phyloP scores from a whole-genome alignment of 768 basidiomycete genomes.

The Pisolithus microcarpus region DNA sequence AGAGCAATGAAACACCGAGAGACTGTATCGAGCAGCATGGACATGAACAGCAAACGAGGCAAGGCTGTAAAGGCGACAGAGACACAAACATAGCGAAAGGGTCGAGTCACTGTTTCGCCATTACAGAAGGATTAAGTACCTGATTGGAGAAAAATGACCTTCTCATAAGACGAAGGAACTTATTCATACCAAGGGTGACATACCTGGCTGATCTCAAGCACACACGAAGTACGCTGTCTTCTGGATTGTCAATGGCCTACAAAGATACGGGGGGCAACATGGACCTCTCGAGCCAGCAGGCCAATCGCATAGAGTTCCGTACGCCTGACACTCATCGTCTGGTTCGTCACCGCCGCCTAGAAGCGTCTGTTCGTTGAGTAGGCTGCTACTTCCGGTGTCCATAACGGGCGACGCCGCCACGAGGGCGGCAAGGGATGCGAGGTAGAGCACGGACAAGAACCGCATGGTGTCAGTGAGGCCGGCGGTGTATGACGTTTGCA shows the following conservation, averaged over 20 bases:
- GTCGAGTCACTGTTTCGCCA: no score
- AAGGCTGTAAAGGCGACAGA: no score
- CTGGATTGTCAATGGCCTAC: constrained; percentile 3
- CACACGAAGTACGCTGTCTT: not conserved
- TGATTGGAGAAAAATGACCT: no score
- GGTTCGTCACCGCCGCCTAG: not conserved
- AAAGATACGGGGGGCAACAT: constrained; percentile 11
- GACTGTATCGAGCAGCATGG: no score
- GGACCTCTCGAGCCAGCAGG: constrained; percentile 10
- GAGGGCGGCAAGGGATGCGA: not conserved
- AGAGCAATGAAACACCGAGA: no score
- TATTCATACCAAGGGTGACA: no score
- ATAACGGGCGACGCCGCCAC: constrained; percentile 3
- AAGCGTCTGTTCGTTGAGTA: not conserved
- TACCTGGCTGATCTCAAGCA: not conserved
- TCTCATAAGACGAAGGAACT: no score
- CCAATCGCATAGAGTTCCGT: constrained; percentile 11
- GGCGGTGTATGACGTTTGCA: no score
- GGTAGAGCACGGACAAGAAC: not conserved
- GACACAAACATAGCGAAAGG: no score
- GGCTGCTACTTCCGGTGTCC: not conserved
- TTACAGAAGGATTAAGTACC: no score
- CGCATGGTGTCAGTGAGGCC: not conserved
- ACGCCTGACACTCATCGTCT: not conserved
- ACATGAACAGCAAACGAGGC: no score